These are phyloP conservation scores for Leonotis leonurus DNA, from an alignment of 257 asterid genomes.

Conservation along the genomic window DNA sequence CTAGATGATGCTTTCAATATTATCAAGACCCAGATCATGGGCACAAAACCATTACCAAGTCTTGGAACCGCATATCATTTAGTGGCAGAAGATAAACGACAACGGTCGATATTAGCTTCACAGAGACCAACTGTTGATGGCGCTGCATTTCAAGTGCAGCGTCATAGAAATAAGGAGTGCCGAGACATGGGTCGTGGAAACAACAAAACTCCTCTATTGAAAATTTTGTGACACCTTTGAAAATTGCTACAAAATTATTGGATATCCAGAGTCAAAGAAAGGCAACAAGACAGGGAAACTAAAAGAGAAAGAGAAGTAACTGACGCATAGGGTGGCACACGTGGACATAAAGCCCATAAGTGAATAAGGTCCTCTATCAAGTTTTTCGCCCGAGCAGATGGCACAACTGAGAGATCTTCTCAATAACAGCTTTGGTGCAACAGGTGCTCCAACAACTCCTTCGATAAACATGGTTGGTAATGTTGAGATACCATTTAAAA, in stretches of 20 bases:
- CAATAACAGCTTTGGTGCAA: neutral
- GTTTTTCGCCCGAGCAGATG: neutral
- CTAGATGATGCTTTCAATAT: neutral
- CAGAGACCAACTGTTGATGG: neutral
- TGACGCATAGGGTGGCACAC: neutral
- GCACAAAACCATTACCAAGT: neutral
- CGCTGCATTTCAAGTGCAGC: neutral
- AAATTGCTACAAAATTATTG: neutral
- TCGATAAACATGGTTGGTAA: slow-evolving; percentile 6
- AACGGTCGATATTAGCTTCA: neutral
- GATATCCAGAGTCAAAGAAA: neutral
- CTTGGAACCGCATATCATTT: neutral
- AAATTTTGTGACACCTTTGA: too few species aligned
- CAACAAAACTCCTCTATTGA: too few species aligned
- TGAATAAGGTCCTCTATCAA: neutral
- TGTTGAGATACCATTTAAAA: too few species aligned
- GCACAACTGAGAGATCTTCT: neutral
- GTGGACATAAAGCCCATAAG: neutral
- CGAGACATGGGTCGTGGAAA: too few species aligned
- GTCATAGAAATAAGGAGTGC: neutral
- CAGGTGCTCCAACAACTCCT: neutral
- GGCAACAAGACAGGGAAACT: neutral
- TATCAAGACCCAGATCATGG: neutral
- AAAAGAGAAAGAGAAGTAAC: neutral
- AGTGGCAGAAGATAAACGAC: neutral